Base-by-base conservation (phyloP, 139 green algal genomes). In the Chlamydomonas sp. region DNA sequence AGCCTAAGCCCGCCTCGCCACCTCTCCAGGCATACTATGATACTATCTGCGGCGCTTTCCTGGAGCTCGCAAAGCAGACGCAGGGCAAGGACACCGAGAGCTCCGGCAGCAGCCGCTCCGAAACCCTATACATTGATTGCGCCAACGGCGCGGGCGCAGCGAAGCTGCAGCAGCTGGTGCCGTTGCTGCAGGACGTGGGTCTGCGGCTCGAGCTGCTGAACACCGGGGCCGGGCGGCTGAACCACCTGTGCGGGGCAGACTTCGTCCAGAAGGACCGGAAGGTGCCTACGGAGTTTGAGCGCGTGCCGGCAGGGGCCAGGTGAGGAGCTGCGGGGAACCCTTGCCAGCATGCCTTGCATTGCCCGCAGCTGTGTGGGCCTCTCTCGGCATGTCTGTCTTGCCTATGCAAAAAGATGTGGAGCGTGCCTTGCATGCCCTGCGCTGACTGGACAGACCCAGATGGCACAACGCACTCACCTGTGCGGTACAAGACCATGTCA, bases 201-300 rank as follows among this genome's bases (percentile, higher is more conserved):
- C 84, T 98, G 8, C 17, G 83, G 18, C 78, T 98, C 86, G 67
- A 85, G 78, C 77, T 95, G 57, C 86, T 89, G 66, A 96, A 97
- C 87, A 90, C 73, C 4, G 78, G 80, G 1, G 59, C 79, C 8
- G 92, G 95, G 7, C 78, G 71, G 72, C 93, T 99, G 62, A 99
- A 99, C 87, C 79, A 94, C 62, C 63, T 67, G n/a, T 98, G 96
- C 79, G 98, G 98, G 2, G 96, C 97, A 12, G 98, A 99, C 90
- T 98, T 94, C 77, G 95, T 99, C 66, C 97, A 99, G 90, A 99
- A 99, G 87, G 94, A 98, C 84, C 85, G 89, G 62, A 49, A 80
- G 66, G 88, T 90, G 66, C 97, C 98, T 2, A 49, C 61, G 0
- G 87, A 84, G 12, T 95, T 96, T 72, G 79, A 79, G 15, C 79